Conservation (phyloP, 495 filamentous ascomycete genomes). For the Penicillium riverlandense region DNA sequence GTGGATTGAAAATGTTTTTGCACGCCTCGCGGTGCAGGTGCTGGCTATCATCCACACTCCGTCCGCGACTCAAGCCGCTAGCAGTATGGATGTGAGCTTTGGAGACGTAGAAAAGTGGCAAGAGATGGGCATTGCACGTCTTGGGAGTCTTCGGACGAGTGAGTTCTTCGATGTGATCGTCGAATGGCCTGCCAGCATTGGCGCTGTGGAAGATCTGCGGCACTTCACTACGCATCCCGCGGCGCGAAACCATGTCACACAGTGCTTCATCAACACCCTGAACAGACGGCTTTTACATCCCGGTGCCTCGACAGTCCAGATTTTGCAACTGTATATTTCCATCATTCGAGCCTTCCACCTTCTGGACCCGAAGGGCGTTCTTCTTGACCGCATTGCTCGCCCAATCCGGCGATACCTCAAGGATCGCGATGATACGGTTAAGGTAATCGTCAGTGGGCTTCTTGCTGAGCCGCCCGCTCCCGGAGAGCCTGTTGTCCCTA, state of each 20-base stretch:
- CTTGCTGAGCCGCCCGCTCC: conserved; percentile 58
- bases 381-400: conserved; percentile 77
- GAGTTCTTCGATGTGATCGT: conserved; percentile 87
- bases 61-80: conserved; percentile 8
- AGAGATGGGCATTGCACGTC: conserved; percentile 65
- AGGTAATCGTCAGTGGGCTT: conserved; percentile 78
- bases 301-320: conserved; percentile 81
- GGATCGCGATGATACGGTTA: conserved; percentile 88
- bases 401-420: conserved; percentile 81
- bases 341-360: conserved; percentile 84
- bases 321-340: conserved; percentile 83
- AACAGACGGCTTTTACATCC: conserved; percentile 75
- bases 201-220: conserved; percentile 78
- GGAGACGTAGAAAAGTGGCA: conserved; percentile 71
- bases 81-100: conserved; percentile 40
- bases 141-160: conserved; percentile 71
- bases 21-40: conserved; percentile 59
- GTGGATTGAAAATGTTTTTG: conserved; percentile 69
- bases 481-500: conserved; percentile 21
- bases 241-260: conserved; percentile 57
- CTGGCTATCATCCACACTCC: conserved; percentile 38
- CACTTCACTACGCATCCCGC: conserved; percentile 49
- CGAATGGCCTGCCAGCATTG: conserved; percentile 70
- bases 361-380: conserved; percentile 86
- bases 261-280: conserved; percentile 60